Conservation (phyloP, 108 stramenopile species). For the Nannochloropsis salina region DNA sequence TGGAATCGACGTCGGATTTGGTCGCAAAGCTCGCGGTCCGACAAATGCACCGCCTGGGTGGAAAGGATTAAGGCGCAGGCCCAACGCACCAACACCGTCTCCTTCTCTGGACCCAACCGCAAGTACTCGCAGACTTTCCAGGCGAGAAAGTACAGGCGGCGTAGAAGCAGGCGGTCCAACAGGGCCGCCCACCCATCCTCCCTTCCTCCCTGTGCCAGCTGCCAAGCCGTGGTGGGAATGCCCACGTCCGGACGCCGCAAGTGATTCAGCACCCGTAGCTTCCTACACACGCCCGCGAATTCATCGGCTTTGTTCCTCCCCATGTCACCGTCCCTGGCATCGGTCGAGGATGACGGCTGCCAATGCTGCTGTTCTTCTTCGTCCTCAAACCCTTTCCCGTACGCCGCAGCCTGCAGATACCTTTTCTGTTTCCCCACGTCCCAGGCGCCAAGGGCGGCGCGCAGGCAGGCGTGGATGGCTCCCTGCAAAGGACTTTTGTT, state of each 20-base stretch:
- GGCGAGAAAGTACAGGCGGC: conserved; percentile 48
- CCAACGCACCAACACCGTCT: conserved; percentile 54
- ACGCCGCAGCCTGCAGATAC: conserved; percentile 81
- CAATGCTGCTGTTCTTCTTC: neutral
- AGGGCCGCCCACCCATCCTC: conserved; percentile 53
- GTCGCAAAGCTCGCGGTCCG: conserved; percentile 27
- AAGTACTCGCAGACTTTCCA: conserved; percentile 52
- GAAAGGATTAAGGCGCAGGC: conserved; percentile 45
- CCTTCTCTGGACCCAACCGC: conserved; percentile 33
- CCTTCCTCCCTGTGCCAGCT: conserved; percentile 38
- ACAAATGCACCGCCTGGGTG: neutral
- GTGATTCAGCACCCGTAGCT: conserved; percentile 75
- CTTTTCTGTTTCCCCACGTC: conserved; percentile 73
- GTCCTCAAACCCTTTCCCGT: conserved; percentile 74
- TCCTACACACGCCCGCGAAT: conserved; percentile 62
- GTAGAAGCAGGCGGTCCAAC: conserved; percentile 46
- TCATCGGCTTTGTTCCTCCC: neutral
- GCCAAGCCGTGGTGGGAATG: conserved; percentile 70
- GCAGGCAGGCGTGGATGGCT: conserved; percentile 73
- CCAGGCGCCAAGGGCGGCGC: conserved; percentile 77
- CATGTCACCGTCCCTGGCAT: conserved; percentile 43
- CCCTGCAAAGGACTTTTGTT: conserved; percentile 38
- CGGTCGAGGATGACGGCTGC: conserved; percentile 45
- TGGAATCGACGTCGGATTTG: neutral
- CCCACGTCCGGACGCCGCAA: conserved; percentile 68